A percentile compares a stretch with the other conserved stretches of the same genome.
Evolutionary conservation across 257 asterid species (phyloP).

Genomic region (Primulina eburnea): DNA sequence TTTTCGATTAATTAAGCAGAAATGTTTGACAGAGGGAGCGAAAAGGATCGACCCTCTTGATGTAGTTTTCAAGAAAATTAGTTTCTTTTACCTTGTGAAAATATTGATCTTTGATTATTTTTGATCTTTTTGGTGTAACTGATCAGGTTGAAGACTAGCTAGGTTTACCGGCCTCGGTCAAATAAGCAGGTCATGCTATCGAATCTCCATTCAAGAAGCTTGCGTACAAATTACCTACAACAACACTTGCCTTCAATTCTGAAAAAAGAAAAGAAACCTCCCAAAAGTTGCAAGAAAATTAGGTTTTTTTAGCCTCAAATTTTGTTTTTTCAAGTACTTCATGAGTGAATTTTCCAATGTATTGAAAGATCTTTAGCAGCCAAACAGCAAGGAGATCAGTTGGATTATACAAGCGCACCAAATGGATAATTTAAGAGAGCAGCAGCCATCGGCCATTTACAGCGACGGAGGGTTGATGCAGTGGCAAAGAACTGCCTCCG

Average conservation of each 20-base stretch:
- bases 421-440: constrained; percentile 23
- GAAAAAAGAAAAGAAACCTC: no score
- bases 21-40: neutral
- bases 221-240: neutral
- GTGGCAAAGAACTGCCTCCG: constrained; percentile 38
- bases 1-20: neutral
- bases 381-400: constrained; percentile 25
- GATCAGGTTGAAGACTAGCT: neutral
- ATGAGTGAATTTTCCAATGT: constrained; percentile 36
- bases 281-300: neutral
- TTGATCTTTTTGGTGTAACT: neutral
- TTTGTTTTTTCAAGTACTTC: neutral
- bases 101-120: no score
- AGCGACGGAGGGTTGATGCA: constrained; percentile 45
- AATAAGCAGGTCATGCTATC: neutral
- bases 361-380: constrained; percentile 37
- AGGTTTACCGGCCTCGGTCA: neutral
- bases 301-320: neutral
- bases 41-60: neutral
- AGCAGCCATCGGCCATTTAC: constrained; percentile 23
- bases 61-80: neutral
- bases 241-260: neutral
- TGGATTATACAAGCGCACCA: constrained; percentile 31
- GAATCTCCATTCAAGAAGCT: neutral
- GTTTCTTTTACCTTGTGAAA: neutral